Conservation (phyloP, 1,284 basidiomycete genomes). For the Cerioporus squamosus region DNA sequence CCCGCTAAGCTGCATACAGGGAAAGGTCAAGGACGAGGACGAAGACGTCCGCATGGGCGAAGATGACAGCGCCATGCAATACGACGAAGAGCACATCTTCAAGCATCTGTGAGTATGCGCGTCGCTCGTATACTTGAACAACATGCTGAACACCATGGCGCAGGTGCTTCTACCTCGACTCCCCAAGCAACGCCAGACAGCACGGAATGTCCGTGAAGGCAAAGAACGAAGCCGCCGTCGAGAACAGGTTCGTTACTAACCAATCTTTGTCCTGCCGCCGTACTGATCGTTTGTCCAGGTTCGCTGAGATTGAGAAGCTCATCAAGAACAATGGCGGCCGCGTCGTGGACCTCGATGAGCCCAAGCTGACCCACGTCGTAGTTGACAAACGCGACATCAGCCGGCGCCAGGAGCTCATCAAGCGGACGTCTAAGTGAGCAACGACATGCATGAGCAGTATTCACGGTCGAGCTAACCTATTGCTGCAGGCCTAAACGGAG, state of each 20-base stretch:
- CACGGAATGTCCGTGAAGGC: constrained; percentile 63
- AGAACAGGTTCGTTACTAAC: constrained; percentile 48
- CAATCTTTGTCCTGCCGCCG: background rate
- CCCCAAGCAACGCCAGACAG: constrained; percentile 68
- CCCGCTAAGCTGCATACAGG: background rate
- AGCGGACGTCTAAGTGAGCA: constrained; percentile 69
- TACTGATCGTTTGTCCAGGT: constrained; percentile 44
- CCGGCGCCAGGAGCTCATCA: constrained; percentile 71
- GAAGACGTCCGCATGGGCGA: constrained; percentile 62
- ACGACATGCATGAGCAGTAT: too few species aligned
- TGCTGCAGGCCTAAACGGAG: constrained; percentile 71
- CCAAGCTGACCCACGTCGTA: constrained; percentile 84
- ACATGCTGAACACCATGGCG: background rate
- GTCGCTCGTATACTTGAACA: background rate
- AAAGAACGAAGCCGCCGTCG: constrained; percentile 57
- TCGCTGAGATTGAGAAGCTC: constrained; percentile 52
- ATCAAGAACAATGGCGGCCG: constrained; percentile 76
- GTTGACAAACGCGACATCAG: constrained; percentile 78
- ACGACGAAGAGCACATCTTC: constrained; percentile 79
- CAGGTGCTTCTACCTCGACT: constrained; percentile 89
- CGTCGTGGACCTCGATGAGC: constrained; percentile 68
- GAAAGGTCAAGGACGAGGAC: constrained; percentile 8
- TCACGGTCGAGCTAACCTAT: background rate
- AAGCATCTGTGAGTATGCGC: constrained; percentile 69
- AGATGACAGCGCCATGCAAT: constrained; percentile 64